phyloP scores from a whole-genome alignment of 225 moss, liverwort and hornwort genomes.

The Bryum argenteum region DNA sequence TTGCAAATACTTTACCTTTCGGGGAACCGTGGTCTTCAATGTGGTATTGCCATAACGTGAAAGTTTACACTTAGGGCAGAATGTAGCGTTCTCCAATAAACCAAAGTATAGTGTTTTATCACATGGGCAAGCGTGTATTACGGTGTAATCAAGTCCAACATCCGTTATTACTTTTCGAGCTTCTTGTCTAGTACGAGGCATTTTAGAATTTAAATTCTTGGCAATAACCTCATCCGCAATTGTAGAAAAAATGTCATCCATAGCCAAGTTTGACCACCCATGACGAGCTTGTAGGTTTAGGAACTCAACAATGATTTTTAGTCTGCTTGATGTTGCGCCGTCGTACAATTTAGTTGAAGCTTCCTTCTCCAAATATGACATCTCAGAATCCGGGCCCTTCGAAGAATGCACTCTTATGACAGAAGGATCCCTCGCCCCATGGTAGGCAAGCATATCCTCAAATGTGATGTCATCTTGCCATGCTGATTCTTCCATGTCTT shows the following conservation, averaged over 20 bases:
- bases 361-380: too few relatives aligned
- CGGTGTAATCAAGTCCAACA: conserved; percentile 2
- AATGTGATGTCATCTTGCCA: neutral
- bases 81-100: neutral
- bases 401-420: neutral
- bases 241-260: too few relatives aligned
- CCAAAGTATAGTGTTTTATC: neutral
- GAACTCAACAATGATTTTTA: too few relatives aligned
- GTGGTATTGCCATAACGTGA: neutral
- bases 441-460: neutral
- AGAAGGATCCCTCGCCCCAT: neutral
- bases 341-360: too few relatives aligned
- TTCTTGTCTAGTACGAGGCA: too few relatives aligned
- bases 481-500: neutral
- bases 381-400: neutral
- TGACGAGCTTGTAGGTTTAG: too few relatives aligned
- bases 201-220: too few relatives aligned
- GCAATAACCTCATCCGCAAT: too few relatives aligned
- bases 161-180: neutral
- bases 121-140: neutral
- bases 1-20: too few relatives aligned
- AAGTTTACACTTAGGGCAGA: neutral
- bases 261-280: too few relatives aligned
- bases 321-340: too few relatives aligned
- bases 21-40: neutral